phyloP scores from a whole-genome alignment of 2,329 filamentous ascomycete genomes.

The Zymoseptoria tritici region DNA sequence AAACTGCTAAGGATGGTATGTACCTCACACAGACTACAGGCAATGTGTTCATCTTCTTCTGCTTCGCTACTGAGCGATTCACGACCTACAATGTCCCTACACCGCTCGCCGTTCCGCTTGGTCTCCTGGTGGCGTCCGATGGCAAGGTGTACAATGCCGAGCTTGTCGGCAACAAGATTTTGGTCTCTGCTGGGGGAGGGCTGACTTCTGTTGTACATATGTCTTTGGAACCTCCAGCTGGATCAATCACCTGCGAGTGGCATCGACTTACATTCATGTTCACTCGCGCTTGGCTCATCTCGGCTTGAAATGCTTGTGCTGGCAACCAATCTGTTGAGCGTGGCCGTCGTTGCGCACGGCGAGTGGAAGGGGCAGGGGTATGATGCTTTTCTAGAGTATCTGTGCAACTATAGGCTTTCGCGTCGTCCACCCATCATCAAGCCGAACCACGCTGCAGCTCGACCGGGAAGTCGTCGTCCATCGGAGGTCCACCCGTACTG shows the following conservation, averaged over 20 bases:
- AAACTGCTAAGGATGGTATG: constrained; percentile 13
- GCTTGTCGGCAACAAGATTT: constrained; percentile 15
- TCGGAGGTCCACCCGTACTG: constrained; percentile 2
- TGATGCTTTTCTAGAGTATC: not conserved
- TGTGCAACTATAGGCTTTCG: not conserved
- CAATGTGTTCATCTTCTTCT: constrained; percentile 15
- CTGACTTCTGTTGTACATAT: no score
- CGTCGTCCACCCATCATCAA: not conserved
- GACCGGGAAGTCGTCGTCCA: constrained; percentile 6
- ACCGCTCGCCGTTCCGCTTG: constrained; percentile 12
- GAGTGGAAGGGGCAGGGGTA: not conserved
- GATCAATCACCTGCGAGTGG: not conserved
- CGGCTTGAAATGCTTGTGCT: no score
- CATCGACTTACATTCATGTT: no score
- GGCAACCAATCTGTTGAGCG: no score
- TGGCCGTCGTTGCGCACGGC: no score
- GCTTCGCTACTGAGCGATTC: constrained; percentile 13
- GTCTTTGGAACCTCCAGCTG: not conserved
- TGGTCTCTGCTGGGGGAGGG: no score
- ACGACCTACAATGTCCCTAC: constrained; percentile 15
- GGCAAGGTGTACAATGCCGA: constrained; percentile 14
- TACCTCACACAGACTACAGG: constrained; percentile 19
- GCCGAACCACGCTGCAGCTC: not conserved
- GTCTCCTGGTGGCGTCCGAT: constrained; percentile 12
- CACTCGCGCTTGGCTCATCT: no score